Base-by-base conservation (phyloP, 2,329 filamentous ascomycete species). In the Herpomyces periplanetae region DNA sequence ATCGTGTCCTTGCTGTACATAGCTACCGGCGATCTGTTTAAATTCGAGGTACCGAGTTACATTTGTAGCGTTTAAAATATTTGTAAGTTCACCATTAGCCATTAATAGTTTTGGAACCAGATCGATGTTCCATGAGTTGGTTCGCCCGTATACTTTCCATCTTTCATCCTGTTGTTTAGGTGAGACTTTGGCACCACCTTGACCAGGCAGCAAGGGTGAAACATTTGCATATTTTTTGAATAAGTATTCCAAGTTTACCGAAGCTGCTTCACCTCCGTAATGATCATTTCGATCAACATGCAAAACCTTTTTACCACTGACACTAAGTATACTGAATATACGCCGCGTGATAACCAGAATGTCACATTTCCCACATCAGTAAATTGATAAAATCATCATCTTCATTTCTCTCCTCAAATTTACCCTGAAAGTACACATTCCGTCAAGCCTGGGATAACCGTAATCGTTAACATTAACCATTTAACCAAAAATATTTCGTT, bases 121-220 rank as follows among this genome's bases (percentile, higher is more conserved):
- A 38, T 96, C 84, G 42, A 96, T 84, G 50, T 88, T 91, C 80
- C 80, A 96, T 52, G 91, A 75, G 45, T 88, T 88, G 38, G 60
- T 49, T 24, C 80, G 64, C 32, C 75, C 75, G 40, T 88, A 91
- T 43, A 87, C 73, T 50, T 84, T 75, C 80, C 80, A 91, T 28
- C 75, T 73, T 49, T 88, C 66, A 35, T 71, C 61, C 30, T 64
- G 66, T 25, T 51, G 38, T 24, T 44, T 39, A 37, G 57, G n/a
- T n/a, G n/a, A n/a, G n/a, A n/a, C n/a, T n/a, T n/a, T n/a, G n/a
- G n/a, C n/a, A n/a, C n/a, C n/a, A n/a, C n/a, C n/a, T n/a, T n/a
- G n/a, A n/a, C n/a, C n/a, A n/a, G n/a, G n/a, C n/a, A n/a, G n/a
- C n/a, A n/a, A n/a, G n/a, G n/a, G n/a, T n/a, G n/a, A n/a, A n/a